Conservation (phyloP, 2,329 filamentous ascomycete genomes). For the Cladosporium sp. region DNA sequence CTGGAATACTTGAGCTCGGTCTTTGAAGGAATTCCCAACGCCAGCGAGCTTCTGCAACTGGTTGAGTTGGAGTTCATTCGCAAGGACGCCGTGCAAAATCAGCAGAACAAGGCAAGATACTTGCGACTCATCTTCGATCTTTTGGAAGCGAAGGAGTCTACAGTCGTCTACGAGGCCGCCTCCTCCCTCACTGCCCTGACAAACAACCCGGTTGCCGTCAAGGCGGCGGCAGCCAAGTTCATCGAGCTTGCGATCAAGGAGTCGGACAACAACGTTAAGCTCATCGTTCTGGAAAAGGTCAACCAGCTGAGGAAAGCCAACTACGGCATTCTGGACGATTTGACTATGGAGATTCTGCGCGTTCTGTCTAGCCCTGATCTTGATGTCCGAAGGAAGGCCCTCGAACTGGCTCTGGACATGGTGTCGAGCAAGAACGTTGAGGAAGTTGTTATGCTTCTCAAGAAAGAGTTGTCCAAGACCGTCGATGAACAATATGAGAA, state of each 20-base stretch:
- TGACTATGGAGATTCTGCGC: constrained; percentile 94
- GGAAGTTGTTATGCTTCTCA: constrained; percentile 90
- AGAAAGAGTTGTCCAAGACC: constrained; percentile 96
- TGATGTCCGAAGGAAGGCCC: constrained; percentile 87
- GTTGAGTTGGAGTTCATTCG: constrained; percentile 96
- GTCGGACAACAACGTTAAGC: constrained; percentile 97
- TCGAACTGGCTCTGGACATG: constrained; percentile 91
- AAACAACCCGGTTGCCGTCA: constrained; percentile 94
- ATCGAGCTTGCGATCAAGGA: constrained; percentile 97
- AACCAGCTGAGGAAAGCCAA: constrained; percentile 83
- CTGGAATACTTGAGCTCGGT: constrained; percentile 81
- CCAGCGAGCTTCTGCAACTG: constrained; percentile 88
- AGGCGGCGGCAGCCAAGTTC: constrained; percentile 91
- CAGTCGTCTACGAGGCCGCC: constrained; percentile 95
- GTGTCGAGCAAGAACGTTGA: constrained; percentile 98
- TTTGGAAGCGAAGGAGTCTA: constrained; percentile 85
- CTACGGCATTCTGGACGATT: constrained; percentile 84
- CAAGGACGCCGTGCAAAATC: constrained; percentile 92
- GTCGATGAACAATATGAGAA: constrained; percentile 99
- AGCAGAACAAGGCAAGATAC: constrained; percentile 93
- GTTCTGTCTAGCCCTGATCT: constrained; percentile 94
- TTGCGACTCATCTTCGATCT: constrained; percentile 93
- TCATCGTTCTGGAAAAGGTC: constrained; percentile 93
- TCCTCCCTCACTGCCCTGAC: constrained; percentile 91
- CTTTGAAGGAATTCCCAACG: constrained; percentile 90